phyloP scores from a whole-genome alignment of 225 moss, liverwort and hornwort species.

The Pseudisothecium myosuroides region DNA sequence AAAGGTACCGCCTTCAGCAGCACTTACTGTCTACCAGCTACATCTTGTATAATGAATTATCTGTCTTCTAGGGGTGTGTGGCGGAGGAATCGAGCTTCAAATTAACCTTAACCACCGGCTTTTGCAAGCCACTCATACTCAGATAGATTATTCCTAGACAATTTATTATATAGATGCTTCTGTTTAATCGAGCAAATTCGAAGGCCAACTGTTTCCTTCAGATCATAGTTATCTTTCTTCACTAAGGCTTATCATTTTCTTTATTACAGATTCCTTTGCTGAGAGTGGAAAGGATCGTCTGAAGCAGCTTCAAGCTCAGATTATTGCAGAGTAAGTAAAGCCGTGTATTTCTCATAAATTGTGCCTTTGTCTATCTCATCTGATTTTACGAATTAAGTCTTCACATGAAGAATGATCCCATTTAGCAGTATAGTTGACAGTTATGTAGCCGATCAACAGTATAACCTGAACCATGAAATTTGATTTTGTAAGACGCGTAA shows the following conservation, averaged over 20 bases:
- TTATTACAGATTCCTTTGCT: background rate
- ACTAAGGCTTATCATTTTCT: background rate
- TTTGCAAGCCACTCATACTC: background rate
- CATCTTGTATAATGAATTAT: background rate
- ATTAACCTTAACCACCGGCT: background rate
- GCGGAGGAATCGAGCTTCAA: background rate
- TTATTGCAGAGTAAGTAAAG: constrained; percentile 54
- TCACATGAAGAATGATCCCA: background rate
- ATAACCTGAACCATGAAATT: background rate
- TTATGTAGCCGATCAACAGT: background rate
- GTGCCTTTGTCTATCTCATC: background rate
- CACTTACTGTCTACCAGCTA: background rate
- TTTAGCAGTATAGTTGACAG: background rate
- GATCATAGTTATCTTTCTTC: background rate
- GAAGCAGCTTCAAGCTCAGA: constrained; percentile 48
- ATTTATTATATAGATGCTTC: background rate
- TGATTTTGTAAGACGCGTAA: background rate
- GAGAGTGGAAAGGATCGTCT: constrained; percentile 49
- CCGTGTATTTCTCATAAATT: background rate
- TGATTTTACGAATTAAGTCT: background rate
- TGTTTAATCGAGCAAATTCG: background rate
- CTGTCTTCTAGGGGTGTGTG: background rate
- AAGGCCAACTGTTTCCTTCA: background rate
- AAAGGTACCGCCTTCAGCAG: constrained; percentile 18
- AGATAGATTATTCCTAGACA: background rate